Percentiles rank a stretch among this genome's conserved stretches.
These are phyloP conservation scores for Leptosphaerulina australis DNA, from an alignment of 2,329 filamentous ascomycete genomes.

Conservation along the genomic window DNA sequence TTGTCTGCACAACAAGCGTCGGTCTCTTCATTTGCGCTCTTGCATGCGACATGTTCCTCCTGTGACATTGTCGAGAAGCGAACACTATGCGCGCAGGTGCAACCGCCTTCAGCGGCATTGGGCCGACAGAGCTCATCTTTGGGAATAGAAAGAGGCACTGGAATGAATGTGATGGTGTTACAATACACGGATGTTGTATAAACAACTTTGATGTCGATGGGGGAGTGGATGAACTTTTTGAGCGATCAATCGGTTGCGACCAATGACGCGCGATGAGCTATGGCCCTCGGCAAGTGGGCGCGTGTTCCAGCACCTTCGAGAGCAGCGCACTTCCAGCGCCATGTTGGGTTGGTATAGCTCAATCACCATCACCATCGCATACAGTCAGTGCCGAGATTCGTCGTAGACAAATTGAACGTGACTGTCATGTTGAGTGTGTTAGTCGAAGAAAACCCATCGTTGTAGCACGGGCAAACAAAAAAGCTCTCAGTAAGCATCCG, in stretches of 20 bases:
- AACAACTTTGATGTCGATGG: slow-evolving; percentile 13
- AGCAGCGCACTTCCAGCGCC: slow-evolving; percentile 6
- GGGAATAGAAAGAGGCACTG: neutral
- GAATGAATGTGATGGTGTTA: slow-evolving; percentile 23
- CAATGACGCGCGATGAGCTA: slow-evolving; percentile 28
- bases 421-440: neutral
- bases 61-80: slow-evolving; percentile 40
- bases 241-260: slow-evolving; percentile 2
- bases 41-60: slow-evolving; percentile 37
- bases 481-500: slow-evolving; percentile 5
- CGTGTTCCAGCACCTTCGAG: slow-evolving; percentile 36
- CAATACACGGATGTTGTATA: slow-evolving; percentile 5
- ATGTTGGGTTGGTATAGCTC: no score
- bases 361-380: no score
- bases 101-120: slow-evolving; percentile 42
- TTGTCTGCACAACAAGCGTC: slow-evolving; percentile 26
- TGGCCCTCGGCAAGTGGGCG: slow-evolving; percentile 27
- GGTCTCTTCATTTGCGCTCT: slow-evolving; percentile 37
- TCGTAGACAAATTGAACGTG: neutral
- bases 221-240: slow-evolving; percentile 18
- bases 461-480: slow-evolving; percentile 1
- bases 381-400: no score
- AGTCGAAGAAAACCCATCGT: no score
- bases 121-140: slow-evolving; percentile 46
- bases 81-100: slow-evolving; percentile 43